Base-by-base conservation (phyloP, 2,329 filamentous ascomycete genomes). In the Fusarium multiceps region DNA sequence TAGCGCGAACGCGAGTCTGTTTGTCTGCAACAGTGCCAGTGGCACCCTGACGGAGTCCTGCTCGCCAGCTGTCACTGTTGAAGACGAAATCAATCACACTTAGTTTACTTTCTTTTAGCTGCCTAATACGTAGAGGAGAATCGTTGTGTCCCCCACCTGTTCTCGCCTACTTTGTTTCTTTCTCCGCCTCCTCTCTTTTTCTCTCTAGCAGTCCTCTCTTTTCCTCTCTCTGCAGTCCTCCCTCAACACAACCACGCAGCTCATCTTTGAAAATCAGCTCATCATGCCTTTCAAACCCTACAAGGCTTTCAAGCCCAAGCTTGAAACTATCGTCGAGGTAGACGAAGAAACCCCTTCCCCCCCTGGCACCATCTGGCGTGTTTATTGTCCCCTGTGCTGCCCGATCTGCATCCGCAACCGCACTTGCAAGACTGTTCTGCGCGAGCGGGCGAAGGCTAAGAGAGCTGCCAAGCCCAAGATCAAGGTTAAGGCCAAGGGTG, bases 51-150 rank as follows among this genome's bases (percentile, higher is more conserved):
- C 18, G 34, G 12, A 37, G 18, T 37, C 10, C 34, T 37, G 34
- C 34, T 37, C 34, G 0, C n/a, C 0, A 37, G 18, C 34, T 37
- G 34, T n/a, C 34, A n/a, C 6, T 37, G 34, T 2, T 7, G 0
- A 18, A n/a, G 34, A 37, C 18, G 0, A 7, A 37, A n/a, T n/a
- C 18, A n/a, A 18, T 37, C 34, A 1, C 18, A n/a, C 34, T 37
- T n/a, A 12, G 34, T 3, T 2, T 37, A 37, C 3, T 37, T 37
- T 1, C 18, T 12, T 2, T 3, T 12, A n/a, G 18, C 34, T 37
- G 34, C 34, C 18, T 37, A n/a, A n/a, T 18, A 2, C 34, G 3
- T 3, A 12, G 34, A n/a, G 34, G 34, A 37, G 2, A 37, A n/a
- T n/a, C 18, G 2, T 18, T n/a, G 1, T 37, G 34, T 37, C 34